A percentile compares a stretch with the other conserved stretches of the same genome.
These are phyloP conservation scores for Kwoniella dejecticola DNA, from an alignment of 768 basidiomycete genomes.

Conservation along the genomic window DNA sequence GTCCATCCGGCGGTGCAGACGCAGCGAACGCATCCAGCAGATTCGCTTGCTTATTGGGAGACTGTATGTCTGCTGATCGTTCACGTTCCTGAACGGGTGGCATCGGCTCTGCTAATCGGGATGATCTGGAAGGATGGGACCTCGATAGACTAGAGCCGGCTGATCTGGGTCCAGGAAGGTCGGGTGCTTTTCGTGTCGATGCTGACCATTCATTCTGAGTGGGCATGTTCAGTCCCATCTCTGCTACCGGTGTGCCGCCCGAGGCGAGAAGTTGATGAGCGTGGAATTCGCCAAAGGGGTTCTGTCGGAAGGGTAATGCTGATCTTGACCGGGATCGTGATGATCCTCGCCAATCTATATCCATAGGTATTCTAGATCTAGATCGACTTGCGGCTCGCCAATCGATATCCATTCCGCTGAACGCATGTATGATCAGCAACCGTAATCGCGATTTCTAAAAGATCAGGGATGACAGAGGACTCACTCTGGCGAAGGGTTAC, in stretches of 20 bases:
- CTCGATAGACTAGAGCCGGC: slow-evolving; percentile 10
- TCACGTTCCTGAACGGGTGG: slow-evolving; percentile 8
- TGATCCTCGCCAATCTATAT: slow-evolving; percentile 82
- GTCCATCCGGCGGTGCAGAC: slow-evolving; percentile 33
- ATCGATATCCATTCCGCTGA: slow-evolving; percentile 50
- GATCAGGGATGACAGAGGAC: no score
- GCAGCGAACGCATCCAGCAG: slow-evolving; percentile 42
- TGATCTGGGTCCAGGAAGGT: slow-evolving; percentile 2
- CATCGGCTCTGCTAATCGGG: slow-evolving; percentile 5
- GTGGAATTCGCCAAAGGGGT: slow-evolving; percentile 50
- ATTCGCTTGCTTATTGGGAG: slow-evolving; percentile 5
- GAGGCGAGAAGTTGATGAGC: slow-evolving; percentile 52
- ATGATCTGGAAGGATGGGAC: slow-evolving; percentile 1
- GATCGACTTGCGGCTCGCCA: slow-evolving; percentile 70
- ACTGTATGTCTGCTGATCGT: neutral
- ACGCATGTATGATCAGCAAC: neutral
- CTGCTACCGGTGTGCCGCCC: slow-evolving; percentile 15
- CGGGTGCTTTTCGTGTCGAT: slow-evolving; percentile 6
- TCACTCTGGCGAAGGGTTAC: slow-evolving; percentile 63
- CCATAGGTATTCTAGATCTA: slow-evolving; percentile 75
- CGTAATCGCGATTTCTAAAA: no score
- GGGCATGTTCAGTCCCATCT: slow-evolving; percentile 20
- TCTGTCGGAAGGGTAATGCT: slow-evolving; percentile 58
- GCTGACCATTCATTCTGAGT: slow-evolving; percentile 6
- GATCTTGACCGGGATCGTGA: slow-evolving; percentile 61